A percentile compares a stretch with the other conserved stretches of the same genome.
Evolutionary conservation across 2,329 filamentous ascomycete species (phyloP).

Genomic region (Albophoma yamanashiensis): DNA sequence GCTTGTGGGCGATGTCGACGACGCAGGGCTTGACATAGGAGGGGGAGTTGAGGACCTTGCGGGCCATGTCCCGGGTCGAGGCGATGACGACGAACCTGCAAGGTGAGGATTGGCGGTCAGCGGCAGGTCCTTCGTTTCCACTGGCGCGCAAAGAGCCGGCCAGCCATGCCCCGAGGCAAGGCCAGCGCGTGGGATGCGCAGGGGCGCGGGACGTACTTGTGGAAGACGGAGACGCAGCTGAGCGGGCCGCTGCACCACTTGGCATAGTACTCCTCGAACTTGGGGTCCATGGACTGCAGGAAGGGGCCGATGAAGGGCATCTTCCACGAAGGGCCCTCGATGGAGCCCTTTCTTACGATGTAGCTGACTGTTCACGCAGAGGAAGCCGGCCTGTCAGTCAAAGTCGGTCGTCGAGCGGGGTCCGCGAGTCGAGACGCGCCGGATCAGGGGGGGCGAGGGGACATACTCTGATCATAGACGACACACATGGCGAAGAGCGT

Average conservation of each 20-base stretch:
- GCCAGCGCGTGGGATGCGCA: background rate
- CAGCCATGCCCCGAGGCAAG: background rate
- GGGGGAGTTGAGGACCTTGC: slow-evolving; percentile 95
- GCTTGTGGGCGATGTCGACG: slow-evolving; percentile 87
- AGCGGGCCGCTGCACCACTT: slow-evolving; percentile 89
- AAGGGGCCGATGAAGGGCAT: slow-evolving; percentile 92
- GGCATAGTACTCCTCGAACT: slow-evolving; percentile 80
- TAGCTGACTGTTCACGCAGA: slow-evolving; percentile 51
- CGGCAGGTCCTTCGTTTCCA: background rate
- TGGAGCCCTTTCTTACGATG: slow-evolving; percentile 62
- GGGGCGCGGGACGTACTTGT: slow-evolving; percentile 60
- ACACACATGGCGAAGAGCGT: slow-evolving; percentile 62
- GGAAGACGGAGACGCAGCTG: slow-evolving; percentile 97
- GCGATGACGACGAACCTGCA: slow-evolving; percentile 91
- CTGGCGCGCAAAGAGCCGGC: background rate
- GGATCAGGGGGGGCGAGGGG: background rate
- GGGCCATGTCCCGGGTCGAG: slow-evolving; percentile 85
- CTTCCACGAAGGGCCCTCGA: slow-evolving; percentile 66
- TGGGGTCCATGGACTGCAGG: slow-evolving; percentile 80
- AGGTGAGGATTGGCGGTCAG: background rate
- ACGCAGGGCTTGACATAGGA: slow-evolving; percentile 90
- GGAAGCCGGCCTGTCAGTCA: background rate
- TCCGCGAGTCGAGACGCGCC: background rate
- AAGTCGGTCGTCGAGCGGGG: background rate
- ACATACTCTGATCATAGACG: slow-evolving; percentile 83